These are phyloP conservation scores for Fistulinella prunicolor DNA, from an alignment of 768 basidiomycete species.

Conservation along the genomic window DNA sequence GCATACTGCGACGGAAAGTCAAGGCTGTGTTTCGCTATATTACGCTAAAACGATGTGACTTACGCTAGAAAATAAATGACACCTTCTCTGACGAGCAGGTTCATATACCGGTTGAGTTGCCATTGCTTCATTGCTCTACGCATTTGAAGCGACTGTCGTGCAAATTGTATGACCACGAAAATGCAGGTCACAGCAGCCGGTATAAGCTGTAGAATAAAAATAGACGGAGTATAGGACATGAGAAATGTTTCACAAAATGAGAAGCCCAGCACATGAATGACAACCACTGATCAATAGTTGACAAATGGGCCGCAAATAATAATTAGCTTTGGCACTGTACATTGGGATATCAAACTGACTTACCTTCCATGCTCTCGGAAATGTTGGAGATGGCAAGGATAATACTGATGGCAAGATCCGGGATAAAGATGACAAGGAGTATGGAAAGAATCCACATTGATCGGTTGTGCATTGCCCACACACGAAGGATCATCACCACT, in stretches of 20 bases:
- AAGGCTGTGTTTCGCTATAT: neutral
- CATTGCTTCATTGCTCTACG: neutral
- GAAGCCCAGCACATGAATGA: no score
- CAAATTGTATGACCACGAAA: neutral
- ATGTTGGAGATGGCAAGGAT: neutral
- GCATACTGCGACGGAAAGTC: neutral
- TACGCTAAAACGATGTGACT: neutral
- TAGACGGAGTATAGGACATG: no score
- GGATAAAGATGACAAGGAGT: conserved; percentile 5
- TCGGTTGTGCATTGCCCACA: conserved; percentile 5
- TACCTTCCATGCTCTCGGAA: neutral
- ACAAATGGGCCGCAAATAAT: no score
- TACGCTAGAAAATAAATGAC: neutral
- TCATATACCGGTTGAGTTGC: neutral
- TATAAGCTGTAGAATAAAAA: neutral
- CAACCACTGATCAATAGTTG: no score
- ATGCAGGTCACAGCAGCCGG: neutral
- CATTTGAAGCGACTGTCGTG: neutral
- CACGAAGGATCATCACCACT: conserved; percentile 13
- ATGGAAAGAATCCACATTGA: conserved; percentile 5
- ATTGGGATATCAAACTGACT: neutral
- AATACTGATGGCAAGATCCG: neutral
- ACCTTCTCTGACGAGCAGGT: neutral
- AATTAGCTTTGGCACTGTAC: no score
- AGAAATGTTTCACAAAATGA: no score